Conservation (phyloP, 768 basidiomycete species). For the Phanerochaete sordida region DNA sequence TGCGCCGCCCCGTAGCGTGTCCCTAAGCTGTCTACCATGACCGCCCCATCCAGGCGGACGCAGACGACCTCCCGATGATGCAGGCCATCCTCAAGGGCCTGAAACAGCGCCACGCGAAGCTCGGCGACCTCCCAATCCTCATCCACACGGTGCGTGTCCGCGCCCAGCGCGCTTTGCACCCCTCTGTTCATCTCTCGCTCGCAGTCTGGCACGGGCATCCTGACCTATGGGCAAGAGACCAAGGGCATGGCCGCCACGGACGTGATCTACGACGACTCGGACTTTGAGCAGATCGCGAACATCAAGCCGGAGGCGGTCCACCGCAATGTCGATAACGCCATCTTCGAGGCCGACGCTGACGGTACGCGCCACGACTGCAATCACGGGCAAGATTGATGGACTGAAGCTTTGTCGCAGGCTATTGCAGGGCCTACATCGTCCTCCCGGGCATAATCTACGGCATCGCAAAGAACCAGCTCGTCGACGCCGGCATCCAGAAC, state of each 20-base stretch:
- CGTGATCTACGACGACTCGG: constrained; percentile 44
- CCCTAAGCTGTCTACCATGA: background rate
- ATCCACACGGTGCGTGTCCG: constrained; percentile 47
- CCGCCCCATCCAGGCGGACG: constrained; percentile 32
- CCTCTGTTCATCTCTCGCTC: background rate
- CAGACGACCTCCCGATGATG: constrained; percentile 42
- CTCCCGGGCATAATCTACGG: constrained; percentile 59
- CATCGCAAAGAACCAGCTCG: constrained; percentile 41
- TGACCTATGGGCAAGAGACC: constrained; percentile 35
- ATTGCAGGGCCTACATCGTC: constrained; percentile 48
- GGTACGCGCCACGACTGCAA: constrained; percentile 26
- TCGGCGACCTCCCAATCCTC: constrained; percentile 41
- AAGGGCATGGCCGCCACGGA: constrained; percentile 35
- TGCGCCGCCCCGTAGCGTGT: background rate
- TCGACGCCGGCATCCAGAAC: constrained; percentile 49
- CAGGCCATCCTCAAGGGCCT: constrained; percentile 49
- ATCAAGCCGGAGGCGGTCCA: constrained; percentile 43
- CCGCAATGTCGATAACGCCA: constrained; percentile 43
- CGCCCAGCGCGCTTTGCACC: background rate
- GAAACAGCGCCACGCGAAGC: constrained; percentile 40
- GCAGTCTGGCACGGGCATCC: constrained; percentile 27
- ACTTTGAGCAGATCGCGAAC: constrained; percentile 39
- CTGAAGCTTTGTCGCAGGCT: constrained; percentile 45
- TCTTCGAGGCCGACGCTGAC: constrained; percentile 44
- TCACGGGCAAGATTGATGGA: constrained; percentile 28